phyloP scores from a whole-genome alignment of 2,329 filamentous ascomycete genomes.

The Curvularia verruculosa region DNA sequence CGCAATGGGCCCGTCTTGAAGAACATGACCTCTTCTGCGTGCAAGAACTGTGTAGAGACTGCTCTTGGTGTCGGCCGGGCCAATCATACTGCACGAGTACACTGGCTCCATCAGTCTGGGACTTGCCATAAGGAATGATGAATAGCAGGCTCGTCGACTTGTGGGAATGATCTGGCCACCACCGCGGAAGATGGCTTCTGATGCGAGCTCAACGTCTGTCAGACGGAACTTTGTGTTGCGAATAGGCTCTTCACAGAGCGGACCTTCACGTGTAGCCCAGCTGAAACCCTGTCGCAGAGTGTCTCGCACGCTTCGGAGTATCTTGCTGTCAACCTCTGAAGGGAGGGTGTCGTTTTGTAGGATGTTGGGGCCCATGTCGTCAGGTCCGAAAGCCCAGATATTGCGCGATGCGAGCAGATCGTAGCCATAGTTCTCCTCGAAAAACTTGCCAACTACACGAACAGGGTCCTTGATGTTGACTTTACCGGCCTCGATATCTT shows the following conservation, averaged over 20 bases:
- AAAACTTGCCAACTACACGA: conserved; percentile 92
- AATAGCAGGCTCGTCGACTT: conserved; percentile 89
- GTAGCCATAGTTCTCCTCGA: conserved; percentile 96
- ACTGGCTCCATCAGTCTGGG: conserved; percentile 96
- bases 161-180: conserved; percentile 98
- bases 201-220: conserved; percentile 84
- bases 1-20: conserved; percentile 91
- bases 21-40: conserved; percentile 85
- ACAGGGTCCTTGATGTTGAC: conserved; percentile 94
- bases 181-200: conserved; percentile 91
- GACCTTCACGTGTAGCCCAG: conserved; percentile 94
- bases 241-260: conserved; percentile 97
- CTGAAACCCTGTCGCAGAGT: conserved; percentile 95
- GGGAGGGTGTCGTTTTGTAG: conserved; percentile 95
- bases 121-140: conserved; percentile 94
- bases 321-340: conserved; percentile 91
- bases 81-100: conserved; percentile 90
- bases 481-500: conserved; percentile 88
- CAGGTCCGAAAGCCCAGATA: conserved; percentile 98
- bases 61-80: conserved; percentile 85
- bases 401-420: conserved; percentile 91
- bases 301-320: conserved; percentile 84
- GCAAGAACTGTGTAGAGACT: conserved; percentile 92
- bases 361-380: conserved; percentile 93
- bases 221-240: conserved; percentile 98